A percentile compares a stretch with the other conserved stretches of the same genome.
Conservation (phyloP, 306 rosid genomes). For the Rosa rugosa region DNA sequence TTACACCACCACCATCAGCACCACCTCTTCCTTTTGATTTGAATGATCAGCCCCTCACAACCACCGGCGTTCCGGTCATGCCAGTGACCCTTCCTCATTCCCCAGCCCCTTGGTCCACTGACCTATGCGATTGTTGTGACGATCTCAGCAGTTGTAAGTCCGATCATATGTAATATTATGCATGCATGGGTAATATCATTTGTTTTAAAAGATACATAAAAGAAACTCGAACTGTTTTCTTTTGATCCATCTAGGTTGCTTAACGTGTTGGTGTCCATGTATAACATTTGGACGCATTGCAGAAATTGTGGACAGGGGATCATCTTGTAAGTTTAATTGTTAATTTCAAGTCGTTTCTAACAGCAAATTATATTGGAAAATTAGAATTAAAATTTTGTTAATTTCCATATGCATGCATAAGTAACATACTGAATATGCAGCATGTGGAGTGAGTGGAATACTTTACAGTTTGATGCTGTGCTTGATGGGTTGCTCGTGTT, state of each 20-base stretch:
- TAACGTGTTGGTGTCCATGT: constrained; percentile 55
- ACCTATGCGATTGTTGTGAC: constrained; percentile 39
- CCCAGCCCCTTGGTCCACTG: constrained; percentile 48
- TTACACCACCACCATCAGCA: background rate
- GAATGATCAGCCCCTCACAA: background rate
- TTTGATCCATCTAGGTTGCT: constrained; percentile 39
- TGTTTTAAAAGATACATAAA: background rate
- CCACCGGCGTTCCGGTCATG: background rate
- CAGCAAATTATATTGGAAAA: background rate
- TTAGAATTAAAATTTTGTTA: too few relatives aligned
- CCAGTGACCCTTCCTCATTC: constrained; percentile 13
- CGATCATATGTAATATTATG: background rate
- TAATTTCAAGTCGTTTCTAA: background rate
- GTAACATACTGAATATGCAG: constrained; percentile 24
- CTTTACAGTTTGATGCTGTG: constrained; percentile 34
- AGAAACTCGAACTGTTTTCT: background rate
- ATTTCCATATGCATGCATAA: background rate
- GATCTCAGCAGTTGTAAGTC: constrained; percentile 46
- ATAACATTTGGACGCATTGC: constrained; percentile 52
- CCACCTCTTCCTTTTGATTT: background rate
- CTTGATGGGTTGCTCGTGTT: constrained; percentile 25
- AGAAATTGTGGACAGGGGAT: constrained; percentile 50
- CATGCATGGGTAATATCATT: background rate
- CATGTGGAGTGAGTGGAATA: constrained; percentile 44
- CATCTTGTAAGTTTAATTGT: constrained; percentile 32